Percentiles rank a stretch among this genome's conserved stretches.
Conservation (phyloP, 2,329 filamentous ascomycete species). For the Sclerotinia sclerotiorum region DNA sequence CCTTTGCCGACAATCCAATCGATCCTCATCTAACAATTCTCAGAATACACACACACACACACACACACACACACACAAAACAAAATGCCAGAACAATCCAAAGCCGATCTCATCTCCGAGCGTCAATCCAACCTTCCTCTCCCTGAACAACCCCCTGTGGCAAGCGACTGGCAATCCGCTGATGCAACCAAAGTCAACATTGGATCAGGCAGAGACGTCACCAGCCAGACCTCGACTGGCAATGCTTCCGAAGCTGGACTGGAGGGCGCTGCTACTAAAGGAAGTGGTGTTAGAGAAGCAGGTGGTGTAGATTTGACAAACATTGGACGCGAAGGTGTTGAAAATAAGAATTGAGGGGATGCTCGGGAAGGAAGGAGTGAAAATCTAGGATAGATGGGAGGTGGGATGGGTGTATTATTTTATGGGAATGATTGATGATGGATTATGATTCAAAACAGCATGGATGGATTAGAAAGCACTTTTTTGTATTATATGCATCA, state of each 20-base stretch:
- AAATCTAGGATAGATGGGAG: too few species aligned
- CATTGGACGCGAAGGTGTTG: slow-evolving; percentile 63
- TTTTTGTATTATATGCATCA: slow-evolving; percentile 3
- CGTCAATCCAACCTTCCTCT: slow-evolving; percentile 72
- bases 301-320: slow-evolving; percentile 55
- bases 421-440: slow-evolving; percentile 11
- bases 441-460: slow-evolving; percentile 4
- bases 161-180: slow-evolving; percentile 76
- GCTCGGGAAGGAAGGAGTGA: too few species aligned
- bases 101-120: slow-evolving; percentile 65
- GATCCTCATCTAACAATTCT: not conserved
- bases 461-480: not conserved
- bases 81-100: slow-evolving; percentile 46
- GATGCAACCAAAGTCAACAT: slow-evolving; percentile 70
- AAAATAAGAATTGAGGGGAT: slow-evolving; percentile 41
- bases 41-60: not conserved
- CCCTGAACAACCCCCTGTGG: slow-evolving; percentile 72
- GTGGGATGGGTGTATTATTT: not conserved
- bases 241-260: slow-evolving; percentile 53
- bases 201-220: slow-evolving; percentile 50
- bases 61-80: not conserved
- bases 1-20: not conserved
- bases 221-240: slow-evolving; percentile 48
- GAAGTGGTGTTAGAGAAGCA: slow-evolving; percentile 50
- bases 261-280: slow-evolving; percentile 59